Evolutionary conservation across 306 rosid genomes (phyloP).

Genomic region (Prunus armeniaca): DNA sequence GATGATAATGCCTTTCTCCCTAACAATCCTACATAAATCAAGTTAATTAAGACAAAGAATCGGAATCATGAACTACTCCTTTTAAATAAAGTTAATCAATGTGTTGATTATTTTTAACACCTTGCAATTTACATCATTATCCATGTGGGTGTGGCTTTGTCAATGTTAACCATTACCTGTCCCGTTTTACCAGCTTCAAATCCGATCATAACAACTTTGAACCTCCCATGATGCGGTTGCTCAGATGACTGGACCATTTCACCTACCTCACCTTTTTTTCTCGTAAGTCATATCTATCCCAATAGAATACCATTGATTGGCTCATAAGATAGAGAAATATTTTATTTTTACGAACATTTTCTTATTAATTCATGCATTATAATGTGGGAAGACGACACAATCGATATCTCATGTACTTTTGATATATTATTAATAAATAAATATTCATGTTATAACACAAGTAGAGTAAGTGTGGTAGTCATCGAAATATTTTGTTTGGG

Average conservation of each 20-base stretch:
- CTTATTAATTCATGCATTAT: too few species aligned
- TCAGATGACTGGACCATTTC: conserved; percentile 3
- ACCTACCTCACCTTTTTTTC: conserved; percentile 17
- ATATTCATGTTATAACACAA: too few species aligned
- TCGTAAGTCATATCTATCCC: background rate
- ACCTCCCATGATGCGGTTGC: conserved; percentile 19
- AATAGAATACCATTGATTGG: conserved; percentile 5
- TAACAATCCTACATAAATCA: background rate
- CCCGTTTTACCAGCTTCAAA: conserved; percentile 22
- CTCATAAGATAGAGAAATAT: background rate
- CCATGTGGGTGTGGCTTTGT: background rate
- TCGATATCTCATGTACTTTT: too few species aligned
- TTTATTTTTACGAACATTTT: too few species aligned
- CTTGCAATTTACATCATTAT: background rate
- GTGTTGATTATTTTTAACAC: too few species aligned
- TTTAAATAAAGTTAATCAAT: background rate
- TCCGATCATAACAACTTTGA: conserved; percentile 28
- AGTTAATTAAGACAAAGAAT: conserved; percentile 15
- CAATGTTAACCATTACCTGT: background rate
- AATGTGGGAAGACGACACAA: too few species aligned
- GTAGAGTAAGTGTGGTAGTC: too few species aligned
- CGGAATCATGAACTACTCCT: conserved; percentile 13
- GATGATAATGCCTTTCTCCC: too few species aligned
- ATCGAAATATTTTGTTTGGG: too few species aligned
- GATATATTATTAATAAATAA: too few species aligned